These are phyloP conservation scores for Ustulina deusta DNA, from an alignment of 2,329 filamentous ascomycete genomes.

Conservation along the genomic window DNA sequence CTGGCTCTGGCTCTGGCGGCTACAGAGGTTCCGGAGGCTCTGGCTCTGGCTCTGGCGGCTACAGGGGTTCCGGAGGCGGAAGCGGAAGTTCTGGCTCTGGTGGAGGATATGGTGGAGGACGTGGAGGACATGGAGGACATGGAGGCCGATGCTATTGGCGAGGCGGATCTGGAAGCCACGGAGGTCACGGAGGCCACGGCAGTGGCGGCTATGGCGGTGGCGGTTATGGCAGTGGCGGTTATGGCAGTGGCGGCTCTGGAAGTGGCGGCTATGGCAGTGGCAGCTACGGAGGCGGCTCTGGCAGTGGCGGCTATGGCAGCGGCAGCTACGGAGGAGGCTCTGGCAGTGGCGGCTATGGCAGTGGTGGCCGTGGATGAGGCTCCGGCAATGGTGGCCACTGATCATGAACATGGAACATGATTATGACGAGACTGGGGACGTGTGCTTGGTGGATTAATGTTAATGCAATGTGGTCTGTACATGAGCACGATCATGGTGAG, in stretches of 20 bases:
- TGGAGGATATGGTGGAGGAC: too few species aligned
- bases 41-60: not conserved
- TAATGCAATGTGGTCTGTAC: too few species aligned
- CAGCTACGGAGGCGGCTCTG: not conserved
- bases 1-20: slow-evolving; percentile 1
- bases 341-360: not conserved
- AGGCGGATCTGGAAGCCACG: not conserved
- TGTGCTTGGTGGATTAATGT: not conserved
- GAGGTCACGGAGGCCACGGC: slow-evolving; percentile 5
- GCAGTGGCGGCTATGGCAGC: not conserved
- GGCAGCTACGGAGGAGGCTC: not conserved
- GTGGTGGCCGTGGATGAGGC: not conserved
- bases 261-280: not conserved
- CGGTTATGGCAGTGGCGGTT: not conserved
- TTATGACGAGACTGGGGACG: not conserved
- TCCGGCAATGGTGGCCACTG: not conserved
- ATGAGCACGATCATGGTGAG: too few species aligned
- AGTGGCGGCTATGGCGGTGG: not conserved
- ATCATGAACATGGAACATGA: not conserved
- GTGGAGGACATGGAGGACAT: not conserved
- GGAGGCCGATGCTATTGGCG: not conserved
- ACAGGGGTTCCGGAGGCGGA: not conserved
- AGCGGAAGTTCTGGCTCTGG: too few species aligned
- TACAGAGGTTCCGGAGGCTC: slow-evolving; percentile 30
- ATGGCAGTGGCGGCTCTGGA: not conserved